These are phyloP conservation scores for Daedalea quercina DNA, from an alignment of 768 basidiomycete species.

Conservation along the genomic window DNA sequence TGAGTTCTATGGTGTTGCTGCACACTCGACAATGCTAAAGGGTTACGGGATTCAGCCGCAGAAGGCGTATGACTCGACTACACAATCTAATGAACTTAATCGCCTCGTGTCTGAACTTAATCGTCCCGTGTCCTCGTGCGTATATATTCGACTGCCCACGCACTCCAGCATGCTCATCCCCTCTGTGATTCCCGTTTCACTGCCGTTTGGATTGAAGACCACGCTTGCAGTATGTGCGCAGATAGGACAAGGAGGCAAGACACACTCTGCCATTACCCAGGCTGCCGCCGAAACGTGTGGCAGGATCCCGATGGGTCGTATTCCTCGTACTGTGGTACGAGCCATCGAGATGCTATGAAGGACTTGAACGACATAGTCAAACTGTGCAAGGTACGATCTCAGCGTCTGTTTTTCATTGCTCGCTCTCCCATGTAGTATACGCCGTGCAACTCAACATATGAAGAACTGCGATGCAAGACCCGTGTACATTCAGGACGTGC, in stretches of 20 bases:
- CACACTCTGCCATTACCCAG: slow-evolving; percentile 11
- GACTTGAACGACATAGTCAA: background rate
- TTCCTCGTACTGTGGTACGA: slow-evolving; percentile 16
- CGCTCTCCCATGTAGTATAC: too few relatives aligned
- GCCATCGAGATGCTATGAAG: slow-evolving; percentile 14
- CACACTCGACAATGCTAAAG: too few relatives aligned
- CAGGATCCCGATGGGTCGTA: slow-evolving; percentile 17
- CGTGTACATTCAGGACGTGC: slow-evolving; percentile 15
- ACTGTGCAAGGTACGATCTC: slow-evolving; percentile 9
- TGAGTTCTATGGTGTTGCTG: background rate
- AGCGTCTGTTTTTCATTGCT: background rate
- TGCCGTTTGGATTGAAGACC: too few relatives aligned
- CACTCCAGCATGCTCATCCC: too few relatives aligned
- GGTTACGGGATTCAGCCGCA: too few relatives aligned
- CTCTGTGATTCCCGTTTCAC: too few relatives aligned
- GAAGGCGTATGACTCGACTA: too few relatives aligned
- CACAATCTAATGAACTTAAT: too few relatives aligned
- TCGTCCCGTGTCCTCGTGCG: too few relatives aligned
- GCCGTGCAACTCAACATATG: background rate
- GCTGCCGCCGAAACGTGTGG: slow-evolving; percentile 13
- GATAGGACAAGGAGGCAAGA: background rate
- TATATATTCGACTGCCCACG: too few relatives aligned
- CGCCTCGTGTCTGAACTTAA: too few relatives aligned
- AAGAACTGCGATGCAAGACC: slow-evolving; percentile 13
- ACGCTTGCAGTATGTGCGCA: too few relatives aligned